Percentiles rank a stretch among this genome's conserved stretches.
phyloP scores from a whole-genome alignment of 805 yeast genomes.

The Zygosaccharomyces bailii region DNA sequence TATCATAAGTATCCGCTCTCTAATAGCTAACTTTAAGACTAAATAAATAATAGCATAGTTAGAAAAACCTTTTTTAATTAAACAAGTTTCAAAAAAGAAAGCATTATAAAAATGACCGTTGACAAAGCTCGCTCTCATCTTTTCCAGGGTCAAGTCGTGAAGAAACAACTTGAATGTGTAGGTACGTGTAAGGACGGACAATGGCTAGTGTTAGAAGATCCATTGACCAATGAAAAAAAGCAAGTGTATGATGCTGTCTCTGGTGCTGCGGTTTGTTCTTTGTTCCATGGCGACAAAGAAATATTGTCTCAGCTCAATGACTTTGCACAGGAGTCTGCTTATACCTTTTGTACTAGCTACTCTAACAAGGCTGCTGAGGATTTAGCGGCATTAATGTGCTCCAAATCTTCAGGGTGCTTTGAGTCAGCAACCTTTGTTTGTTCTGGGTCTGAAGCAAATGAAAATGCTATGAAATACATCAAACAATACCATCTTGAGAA shows the following conservation, averaged over 20 bases:
- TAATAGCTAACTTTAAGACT: no score
- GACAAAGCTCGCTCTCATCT: conserved; percentile 1
- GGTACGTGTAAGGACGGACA: conserved; percentile 9
- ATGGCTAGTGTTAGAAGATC: conserved; percentile 7
- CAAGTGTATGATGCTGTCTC: conserved; percentile 44
- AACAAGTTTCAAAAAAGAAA: not conserved
- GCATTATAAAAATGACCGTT: not conserved
- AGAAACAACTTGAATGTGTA: conserved; percentile 5
- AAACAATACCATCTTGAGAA: conserved; percentile 45
- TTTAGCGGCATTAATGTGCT: conserved; percentile 43
- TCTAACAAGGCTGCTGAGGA: conserved; percentile 43
- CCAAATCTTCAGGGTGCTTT: conserved; percentile 35
- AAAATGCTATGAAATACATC: conserved; percentile 60
- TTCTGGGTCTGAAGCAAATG: conserved; percentile 69
- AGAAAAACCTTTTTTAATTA: no score
- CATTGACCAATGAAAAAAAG: conserved; percentile 28
- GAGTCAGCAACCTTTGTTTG: conserved; percentile 47
- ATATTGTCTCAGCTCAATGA: conserved; percentile 37
- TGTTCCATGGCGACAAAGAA: conserved; percentile 44
- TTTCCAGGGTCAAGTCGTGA: conserved; percentile 2
- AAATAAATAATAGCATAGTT: no score
- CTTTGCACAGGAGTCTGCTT: conserved; percentile 38
- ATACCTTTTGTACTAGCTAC: conserved; percentile 36
- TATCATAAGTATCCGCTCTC: no score
- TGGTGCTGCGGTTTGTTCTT: conserved; percentile 51